Conservation (phyloP, 225 moss, liverwort and hornwort genomes). For the Bryoerythrophyllum caledonicum region DNA sequence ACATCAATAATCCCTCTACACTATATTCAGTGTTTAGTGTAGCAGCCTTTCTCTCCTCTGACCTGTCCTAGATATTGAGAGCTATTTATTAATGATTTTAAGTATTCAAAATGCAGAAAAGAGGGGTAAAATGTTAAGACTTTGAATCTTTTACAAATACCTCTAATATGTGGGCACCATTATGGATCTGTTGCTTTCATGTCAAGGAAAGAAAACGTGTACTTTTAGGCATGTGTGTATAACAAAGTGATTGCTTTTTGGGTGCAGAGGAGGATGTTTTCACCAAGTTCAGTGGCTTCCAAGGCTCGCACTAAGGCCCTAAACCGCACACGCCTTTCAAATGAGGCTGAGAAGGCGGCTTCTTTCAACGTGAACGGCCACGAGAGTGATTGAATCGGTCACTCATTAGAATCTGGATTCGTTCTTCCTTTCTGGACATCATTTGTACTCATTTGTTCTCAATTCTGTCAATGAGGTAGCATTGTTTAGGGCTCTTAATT, state of each 20-base stretch:
- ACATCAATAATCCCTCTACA: no score
- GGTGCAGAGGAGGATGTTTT: constrained; percentile 43
- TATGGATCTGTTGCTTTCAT: background rate
- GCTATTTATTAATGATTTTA: no score
- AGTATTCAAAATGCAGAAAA: no score
- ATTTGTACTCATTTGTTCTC: constrained; percentile 13
- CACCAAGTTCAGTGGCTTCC: constrained; percentile 40
- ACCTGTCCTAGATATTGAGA: no score
- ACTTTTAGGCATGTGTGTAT: constrained; percentile 6
- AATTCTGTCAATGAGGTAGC: background rate
- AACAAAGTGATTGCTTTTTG: constrained; percentile 7
- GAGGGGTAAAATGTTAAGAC: no score
- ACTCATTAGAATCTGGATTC: constrained; percentile 8
- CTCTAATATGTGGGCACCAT: background rate
- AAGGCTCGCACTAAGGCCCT: constrained; percentile 43
- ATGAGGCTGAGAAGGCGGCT: constrained; percentile 28
- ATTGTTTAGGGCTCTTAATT: background rate
- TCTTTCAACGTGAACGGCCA: constrained; percentile 32
- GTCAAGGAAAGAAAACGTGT: background rate
- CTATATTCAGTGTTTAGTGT: no score
- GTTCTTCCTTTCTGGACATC: constrained; percentile 12
- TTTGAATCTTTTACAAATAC: no score
- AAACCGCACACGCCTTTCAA: constrained; percentile 40
- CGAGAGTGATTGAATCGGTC: constrained; percentile 35
- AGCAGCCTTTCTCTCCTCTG: no score